phyloP scores from a whole-genome alignment of 2,329 filamentous ascomycete species.

The Apiospora koreana region DNA sequence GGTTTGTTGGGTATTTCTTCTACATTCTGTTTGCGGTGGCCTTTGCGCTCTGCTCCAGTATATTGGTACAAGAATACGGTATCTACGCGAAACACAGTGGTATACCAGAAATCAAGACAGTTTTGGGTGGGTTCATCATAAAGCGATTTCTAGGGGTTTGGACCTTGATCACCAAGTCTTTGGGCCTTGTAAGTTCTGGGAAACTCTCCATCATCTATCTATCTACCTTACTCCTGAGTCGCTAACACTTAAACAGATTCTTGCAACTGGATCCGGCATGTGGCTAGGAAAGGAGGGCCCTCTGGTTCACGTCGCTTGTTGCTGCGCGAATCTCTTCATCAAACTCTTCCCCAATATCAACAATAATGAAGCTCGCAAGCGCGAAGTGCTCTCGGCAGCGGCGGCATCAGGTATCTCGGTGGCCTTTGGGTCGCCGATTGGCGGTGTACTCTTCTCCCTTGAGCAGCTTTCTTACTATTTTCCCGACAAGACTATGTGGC shows the following conservation, averaged over 20 bases:
- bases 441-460: conserved; percentile 92
- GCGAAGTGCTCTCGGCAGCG: conserved; percentile 89
- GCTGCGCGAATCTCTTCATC: conserved; percentile 92
- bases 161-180: conserved; percentile 86
- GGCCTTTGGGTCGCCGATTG: conserved; percentile 91
- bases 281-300: conserved; percentile 98
- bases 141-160: conserved; percentile 81
- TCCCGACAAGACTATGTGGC: conserved; percentile 99
- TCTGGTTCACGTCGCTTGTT: conserved; percentile 93
- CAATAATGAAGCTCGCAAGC: conserved; percentile 89
- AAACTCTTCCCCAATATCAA: conserved; percentile 82
- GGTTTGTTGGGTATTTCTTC: conserved; percentile 84
- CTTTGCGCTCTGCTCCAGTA: conserved; percentile 75
- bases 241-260: conserved; percentile 59
- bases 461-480: conserved; percentile 98
- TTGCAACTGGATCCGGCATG: conserved; percentile 90
- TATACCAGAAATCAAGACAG: conserved; percentile 96
- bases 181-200: conserved; percentile 69
- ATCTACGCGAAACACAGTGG: conserved; percentile 91
- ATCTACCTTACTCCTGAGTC: background rate
- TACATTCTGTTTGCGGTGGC: conserved; percentile 82
- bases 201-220: background rate
- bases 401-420: conserved; percentile 92
- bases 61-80: conserved; percentile 82
- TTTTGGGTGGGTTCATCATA: conserved; percentile 92